Conservation (phyloP, 352 stramenopile genomes). For the Pythium phragmiticola region DNA sequence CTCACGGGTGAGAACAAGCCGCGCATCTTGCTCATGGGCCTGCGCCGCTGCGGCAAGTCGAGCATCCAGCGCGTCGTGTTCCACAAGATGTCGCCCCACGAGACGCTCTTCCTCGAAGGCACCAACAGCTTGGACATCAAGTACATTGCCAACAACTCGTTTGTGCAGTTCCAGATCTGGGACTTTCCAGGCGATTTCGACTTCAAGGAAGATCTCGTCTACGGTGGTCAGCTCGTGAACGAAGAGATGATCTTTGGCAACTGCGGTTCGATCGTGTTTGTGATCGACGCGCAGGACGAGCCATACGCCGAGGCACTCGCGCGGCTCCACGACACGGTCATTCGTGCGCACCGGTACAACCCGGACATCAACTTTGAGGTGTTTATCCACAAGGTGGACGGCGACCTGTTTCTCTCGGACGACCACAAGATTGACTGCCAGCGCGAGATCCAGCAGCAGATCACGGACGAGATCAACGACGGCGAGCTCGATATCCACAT, state of each 20-base stretch:
- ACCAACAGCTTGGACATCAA: slow-evolving; percentile 92
- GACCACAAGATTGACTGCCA: slow-evolving; percentile 99
- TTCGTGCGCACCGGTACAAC: slow-evolving; percentile 89
- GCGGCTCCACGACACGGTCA: slow-evolving; percentile 88
- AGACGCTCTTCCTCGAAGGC: slow-evolving; percentile 95
- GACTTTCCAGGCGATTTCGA: slow-evolving; percentile 97
- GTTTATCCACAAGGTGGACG: slow-evolving; percentile 99
- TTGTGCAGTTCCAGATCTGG: slow-evolving; percentile 99
- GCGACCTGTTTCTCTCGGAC: slow-evolving; percentile 97
- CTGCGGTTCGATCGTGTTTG: slow-evolving; percentile 94
- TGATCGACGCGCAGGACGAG: slow-evolving; percentile 97
- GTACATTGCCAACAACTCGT: slow-evolving; percentile 97
- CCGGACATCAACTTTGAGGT: slow-evolving; percentile 97
- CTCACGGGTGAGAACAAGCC: slow-evolving; percentile 90
- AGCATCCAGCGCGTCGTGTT: slow-evolving; percentile 97
- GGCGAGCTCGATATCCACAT: slow-evolving; percentile 92
- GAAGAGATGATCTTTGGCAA: slow-evolving; percentile 92
- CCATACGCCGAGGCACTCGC: slow-evolving; percentile 85
- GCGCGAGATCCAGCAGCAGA: slow-evolving; percentile 96
- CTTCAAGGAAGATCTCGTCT: slow-evolving; percentile 90
- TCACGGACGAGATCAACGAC: slow-evolving; percentile 95
- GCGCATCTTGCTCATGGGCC: slow-evolving; percentile 97
- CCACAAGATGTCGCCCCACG: slow-evolving; percentile 98
- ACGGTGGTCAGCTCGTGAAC: slow-evolving; percentile 85
- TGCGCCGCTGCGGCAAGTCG: slow-evolving; percentile 89